These are phyloP conservation scores for Talaromyces sp. DNA, from an alignment of 2,329 filamentous ascomycete species.

Conservation along the genomic window DNA sequence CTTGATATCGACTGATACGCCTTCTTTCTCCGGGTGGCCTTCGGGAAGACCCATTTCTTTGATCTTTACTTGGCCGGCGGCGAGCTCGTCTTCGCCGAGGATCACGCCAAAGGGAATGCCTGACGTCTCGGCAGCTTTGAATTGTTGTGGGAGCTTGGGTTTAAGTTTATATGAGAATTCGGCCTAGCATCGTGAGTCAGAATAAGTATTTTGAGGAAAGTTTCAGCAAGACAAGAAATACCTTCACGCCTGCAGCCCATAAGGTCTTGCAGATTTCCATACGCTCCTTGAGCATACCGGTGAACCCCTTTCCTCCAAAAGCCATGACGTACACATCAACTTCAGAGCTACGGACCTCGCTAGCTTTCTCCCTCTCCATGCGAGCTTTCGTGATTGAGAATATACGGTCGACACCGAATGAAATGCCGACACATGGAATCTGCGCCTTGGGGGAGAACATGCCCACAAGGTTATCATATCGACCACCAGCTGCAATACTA, in stretches of 20 bases:
- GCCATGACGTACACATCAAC: conserved; percentile 95
- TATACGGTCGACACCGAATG: conserved; percentile 92
- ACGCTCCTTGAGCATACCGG: conserved; percentile 74
- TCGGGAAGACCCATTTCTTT: conserved; percentile 80
- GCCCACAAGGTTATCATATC: conserved; percentile 88
- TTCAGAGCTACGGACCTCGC: conserved; percentile 63
- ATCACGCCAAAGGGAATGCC: conserved; percentile 84
- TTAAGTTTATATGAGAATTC: conserved; percentile 89
- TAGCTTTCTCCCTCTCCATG: conserved; percentile 57
- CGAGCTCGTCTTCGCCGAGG: conserved; percentile 84
- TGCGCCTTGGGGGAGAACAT: conserved; percentile 86
- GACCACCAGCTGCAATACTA: conserved; percentile 82
- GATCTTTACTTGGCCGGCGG: conserved; percentile 77
- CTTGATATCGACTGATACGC: conserved; percentile 64
- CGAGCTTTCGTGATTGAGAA: conserved; percentile 85
- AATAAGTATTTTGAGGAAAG: background rate
- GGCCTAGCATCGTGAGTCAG: conserved; percentile 48
- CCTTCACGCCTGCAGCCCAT: conserved; percentile 85
- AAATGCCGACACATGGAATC: conserved; percentile 87
- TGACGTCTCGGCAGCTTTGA: conserved; percentile 79
- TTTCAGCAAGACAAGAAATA: conserved; percentile 28
- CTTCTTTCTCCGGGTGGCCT: conserved; percentile 86
- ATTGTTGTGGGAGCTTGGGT: conserved; percentile 82
- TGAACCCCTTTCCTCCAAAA: conserved; percentile 82
- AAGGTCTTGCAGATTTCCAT: conserved; percentile 73